Conservation (phyloP, 768 basidiomycete genomes). For the Floccularia luteovirens region DNA sequence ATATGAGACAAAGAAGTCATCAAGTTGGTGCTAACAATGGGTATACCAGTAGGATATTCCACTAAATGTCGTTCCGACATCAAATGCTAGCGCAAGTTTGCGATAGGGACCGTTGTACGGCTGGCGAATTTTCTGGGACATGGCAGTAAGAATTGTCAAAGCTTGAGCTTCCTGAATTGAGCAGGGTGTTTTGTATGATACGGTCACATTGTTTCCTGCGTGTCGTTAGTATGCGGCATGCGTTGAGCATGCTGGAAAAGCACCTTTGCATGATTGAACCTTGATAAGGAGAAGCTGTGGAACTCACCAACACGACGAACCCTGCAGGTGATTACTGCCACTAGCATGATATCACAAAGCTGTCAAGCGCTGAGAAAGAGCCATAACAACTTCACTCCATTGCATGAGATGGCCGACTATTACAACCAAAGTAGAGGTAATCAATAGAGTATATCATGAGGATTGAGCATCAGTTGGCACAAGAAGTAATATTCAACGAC, state of each 20-base stretch:
- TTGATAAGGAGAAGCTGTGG: not conserved
- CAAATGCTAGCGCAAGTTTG: constrained; percentile 41
- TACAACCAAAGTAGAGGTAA: too few relatives aligned
- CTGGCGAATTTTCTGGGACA: constrained; percentile 14
- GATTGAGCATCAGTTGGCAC: too few relatives aligned
- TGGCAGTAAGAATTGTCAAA: constrained; percentile 4
- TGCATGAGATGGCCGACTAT: too few relatives aligned
- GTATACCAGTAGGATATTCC: constrained; percentile 34
- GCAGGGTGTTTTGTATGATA: not conserved
- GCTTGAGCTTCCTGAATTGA: not conserved
- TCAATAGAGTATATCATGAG: too few relatives aligned
- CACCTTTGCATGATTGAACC: not conserved
- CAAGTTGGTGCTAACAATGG: not conserved
- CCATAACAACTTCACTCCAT: too few relatives aligned
- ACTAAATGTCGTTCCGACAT: constrained; percentile 45
- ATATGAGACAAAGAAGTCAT: not conserved
- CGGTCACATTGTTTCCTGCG: not conserved
- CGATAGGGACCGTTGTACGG: constrained; percentile 31
- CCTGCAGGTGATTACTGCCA: too few relatives aligned
- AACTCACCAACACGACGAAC: too few relatives aligned
- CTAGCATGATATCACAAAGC: too few relatives aligned
- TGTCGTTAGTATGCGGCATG: not conserved
- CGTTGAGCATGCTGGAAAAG: not conserved
- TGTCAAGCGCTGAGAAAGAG: too few relatives aligned
- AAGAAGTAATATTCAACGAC: too few relatives aligned